phyloP scores from a whole-genome alignment of 2,329 filamentous ascomycete genomes.

The Neurospora sp. region DNA sequence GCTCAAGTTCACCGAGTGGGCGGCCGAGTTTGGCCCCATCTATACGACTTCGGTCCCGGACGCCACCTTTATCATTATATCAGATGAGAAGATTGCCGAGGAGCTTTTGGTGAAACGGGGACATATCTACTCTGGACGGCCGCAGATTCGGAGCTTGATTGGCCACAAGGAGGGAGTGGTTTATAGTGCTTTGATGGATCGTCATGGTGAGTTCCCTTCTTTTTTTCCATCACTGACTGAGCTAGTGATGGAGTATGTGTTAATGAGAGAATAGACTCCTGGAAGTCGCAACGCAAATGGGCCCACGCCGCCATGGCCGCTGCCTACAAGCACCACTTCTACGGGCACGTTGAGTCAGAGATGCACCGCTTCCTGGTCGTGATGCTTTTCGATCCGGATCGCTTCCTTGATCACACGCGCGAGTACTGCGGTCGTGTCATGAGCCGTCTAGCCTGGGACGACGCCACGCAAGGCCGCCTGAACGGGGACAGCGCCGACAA shows the following conservation, averaged over 20 bases:
- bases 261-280: constrained; percentile 27
- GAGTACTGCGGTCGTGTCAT: constrained; percentile 42
- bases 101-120: constrained; percentile 40
- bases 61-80: constrained; percentile 34
- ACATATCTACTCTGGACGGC: constrained; percentile 40
- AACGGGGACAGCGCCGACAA: constrained; percentile 37
- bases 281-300: constrained; percentile 41
- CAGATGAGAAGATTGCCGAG: constrained; percentile 37
- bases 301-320: constrained; percentile 36
- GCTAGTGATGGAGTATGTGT: neutral
- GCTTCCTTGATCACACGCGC: constrained; percentile 35
- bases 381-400: constrained; percentile 34
- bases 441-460: constrained; percentile 40
- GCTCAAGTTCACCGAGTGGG: constrained; percentile 42
- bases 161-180: constrained; percentile 37
- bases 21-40: constrained; percentile 32
- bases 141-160: constrained; percentile 39
- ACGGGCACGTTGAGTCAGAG: constrained; percentile 38
- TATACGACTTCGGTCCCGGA: constrained; percentile 32
- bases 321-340: constrained; percentile 31
- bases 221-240: neutral
- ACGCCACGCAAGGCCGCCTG: constrained; percentile 33
- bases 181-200: constrained; percentile 42
- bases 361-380: constrained; percentile 35
- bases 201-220: constrained; percentile 29